phyloP scores from a whole-genome alignment of 176 grass and related monocot species.

The Cenchrus americanus region DNA sequence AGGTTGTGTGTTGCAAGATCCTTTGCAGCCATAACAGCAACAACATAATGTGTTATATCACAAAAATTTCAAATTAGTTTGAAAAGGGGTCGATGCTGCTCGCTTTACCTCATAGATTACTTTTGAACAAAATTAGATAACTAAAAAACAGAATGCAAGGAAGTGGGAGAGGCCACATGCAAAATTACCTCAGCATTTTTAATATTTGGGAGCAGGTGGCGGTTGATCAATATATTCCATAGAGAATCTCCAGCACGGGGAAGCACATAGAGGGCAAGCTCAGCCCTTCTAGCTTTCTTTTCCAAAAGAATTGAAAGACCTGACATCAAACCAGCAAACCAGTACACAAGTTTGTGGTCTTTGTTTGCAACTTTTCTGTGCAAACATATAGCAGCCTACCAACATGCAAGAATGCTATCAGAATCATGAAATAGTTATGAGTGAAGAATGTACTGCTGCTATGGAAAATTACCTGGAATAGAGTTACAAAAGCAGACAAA shows the following conservation, averaged over 20 bases:
- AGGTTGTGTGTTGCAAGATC: not conserved
- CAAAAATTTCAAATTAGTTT: not conserved
- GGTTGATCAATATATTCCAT: slow-evolving; percentile 93
- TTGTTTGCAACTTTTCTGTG: slow-evolving; percentile 88
- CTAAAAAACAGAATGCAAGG: slow-evolving; percentile 17
- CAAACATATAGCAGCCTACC: slow-evolving; percentile 84
- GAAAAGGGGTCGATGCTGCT: not conserved
- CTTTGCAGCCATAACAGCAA: not conserved
- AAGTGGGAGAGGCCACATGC: not conserved
- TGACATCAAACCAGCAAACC: slow-evolving; percentile 85
- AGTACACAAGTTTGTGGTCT: slow-evolving; percentile 94
- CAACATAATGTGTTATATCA: not conserved
- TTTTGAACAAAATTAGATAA: slow-evolving; percentile 9
- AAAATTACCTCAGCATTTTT: slow-evolving; percentile 87
- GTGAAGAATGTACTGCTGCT: slow-evolving; percentile 23
- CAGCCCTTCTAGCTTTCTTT: slow-evolving; percentile 91
- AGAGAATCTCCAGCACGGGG: slow-evolving; percentile 93
- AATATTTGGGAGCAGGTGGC: slow-evolving; percentile 78
- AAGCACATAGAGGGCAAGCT: slow-evolving; percentile 94
- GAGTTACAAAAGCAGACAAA: slow-evolving; percentile 90
- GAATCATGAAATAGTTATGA: slow-evolving; percentile 23
- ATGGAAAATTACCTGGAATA: slow-evolving; percentile 84
- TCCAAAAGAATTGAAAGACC: slow-evolving; percentile 93
- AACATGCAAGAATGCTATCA: slow-evolving; percentile 44
- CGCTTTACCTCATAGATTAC: not conserved